Evolutionary conservation across 2,329 filamentous ascomycete species (phyloP), one percentile per base, ranked within the genome.

Genomic region (Fusarium anthophilum): DNA sequence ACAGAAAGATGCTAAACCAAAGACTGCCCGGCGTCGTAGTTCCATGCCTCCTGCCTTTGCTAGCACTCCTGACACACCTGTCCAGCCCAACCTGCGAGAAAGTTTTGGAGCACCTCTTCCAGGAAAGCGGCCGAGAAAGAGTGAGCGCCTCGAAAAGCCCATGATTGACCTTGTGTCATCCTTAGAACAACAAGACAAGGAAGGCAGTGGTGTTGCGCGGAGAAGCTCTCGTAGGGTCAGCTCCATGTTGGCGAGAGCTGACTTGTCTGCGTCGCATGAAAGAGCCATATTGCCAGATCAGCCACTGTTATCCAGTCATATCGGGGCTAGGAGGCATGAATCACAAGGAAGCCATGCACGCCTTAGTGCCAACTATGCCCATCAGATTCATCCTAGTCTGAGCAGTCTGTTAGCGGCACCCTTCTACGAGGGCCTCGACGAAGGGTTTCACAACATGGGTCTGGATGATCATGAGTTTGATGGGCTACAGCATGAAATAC

Each of bases 171-270:
- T 94, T 48, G 92, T 91, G 7, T 88, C 92, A 6, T 90, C 92
- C 2, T 83, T 96, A n/a, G 93, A 93, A 63, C 89, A 93, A 56
- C 83, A 84, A 47, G 92, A 94, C 64, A 88, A 87, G 59, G 85
- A 88, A 63, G 86, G 84, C 17, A 80, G 82, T n/a, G 85, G 87
- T 22, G 85, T 86, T 18, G 87, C 87, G 1, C 84, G 90, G 58
- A 86, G 90, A 67, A 90, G 90, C 70, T 92, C 90, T 24, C 91
- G 96, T 48, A 90, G 96, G 57, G 93, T 98, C 32, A 99, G 96
- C 84, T 98, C 96, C 22, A 89, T 98, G 83, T 87, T 98, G 60
- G 95, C 95, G 22, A 89, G 96, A 77, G 93, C 94, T 38, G 96
- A 98, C 80, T 85, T 98, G 26, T 96, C 94, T 1, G 92, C 94